Evolutionary conservation across 163 green algal genomes (phyloP).

Genomic region (Volvox carteri): DNA sequence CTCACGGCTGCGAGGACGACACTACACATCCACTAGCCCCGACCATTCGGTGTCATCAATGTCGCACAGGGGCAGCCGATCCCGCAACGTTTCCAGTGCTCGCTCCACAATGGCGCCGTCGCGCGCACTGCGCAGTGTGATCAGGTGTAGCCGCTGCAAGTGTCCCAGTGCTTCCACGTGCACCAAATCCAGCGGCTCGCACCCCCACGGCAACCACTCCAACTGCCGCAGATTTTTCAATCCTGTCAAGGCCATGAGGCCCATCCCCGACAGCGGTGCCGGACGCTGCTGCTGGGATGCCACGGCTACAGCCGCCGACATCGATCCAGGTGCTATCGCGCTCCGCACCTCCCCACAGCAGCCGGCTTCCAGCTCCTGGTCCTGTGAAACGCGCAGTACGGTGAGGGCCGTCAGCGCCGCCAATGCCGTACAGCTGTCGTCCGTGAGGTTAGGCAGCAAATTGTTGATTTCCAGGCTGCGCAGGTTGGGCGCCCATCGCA

Average conservation of each 20-base stretch:
- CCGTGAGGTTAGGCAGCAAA: conserved; percentile 5
- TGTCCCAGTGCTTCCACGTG: conserved; percentile 29
- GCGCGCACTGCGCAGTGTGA: conserved; percentile 6
- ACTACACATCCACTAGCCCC: conserved; percentile 38
- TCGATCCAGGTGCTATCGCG: not conserved
- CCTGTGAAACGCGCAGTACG: conserved; percentile 36
- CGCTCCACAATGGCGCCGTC: not conserved
- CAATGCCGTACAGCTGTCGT: not conserved
- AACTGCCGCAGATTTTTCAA: conserved; percentile 23
- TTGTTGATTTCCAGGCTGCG: conserved; percentile 41
- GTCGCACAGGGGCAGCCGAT: conserved; percentile 29
- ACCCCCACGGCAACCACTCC: conserved; percentile 23
- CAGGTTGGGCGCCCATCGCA: not conserved
- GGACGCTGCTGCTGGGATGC: not conserved
- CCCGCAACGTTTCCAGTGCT: conserved; percentile 23
- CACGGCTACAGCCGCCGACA: not conserved
- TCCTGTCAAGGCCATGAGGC: not conserved
- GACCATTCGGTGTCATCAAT: conserved; percentile 45
- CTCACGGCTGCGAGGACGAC: no score
- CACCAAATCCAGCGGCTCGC: not conserved
- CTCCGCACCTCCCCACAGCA: no score
- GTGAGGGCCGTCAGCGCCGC: conserved; percentile 38
- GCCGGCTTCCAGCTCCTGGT: not conserved
- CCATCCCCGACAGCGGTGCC: not conserved
- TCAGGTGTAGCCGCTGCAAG: conserved; percentile 44